Evolutionary conservation across 2,329 filamentous ascomycete species (phyloP).

Genomic region (Balansia obtecta): DNA sequence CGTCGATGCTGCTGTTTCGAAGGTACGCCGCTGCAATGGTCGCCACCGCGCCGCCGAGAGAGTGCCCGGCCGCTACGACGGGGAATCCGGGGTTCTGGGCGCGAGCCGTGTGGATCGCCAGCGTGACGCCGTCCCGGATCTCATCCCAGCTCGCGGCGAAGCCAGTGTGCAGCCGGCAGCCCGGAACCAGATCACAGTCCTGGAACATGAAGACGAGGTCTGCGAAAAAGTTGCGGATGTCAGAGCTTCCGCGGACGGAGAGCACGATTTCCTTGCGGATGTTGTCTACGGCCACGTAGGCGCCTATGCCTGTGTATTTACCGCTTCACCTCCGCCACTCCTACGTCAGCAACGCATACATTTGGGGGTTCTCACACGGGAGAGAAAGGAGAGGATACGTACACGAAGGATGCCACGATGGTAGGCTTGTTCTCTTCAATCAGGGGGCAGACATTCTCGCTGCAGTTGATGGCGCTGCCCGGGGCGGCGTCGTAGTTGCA

Average conservation of each 20-base stretch:
- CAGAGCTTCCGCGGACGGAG: slow-evolving; percentile 45
- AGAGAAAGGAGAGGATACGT: slow-evolving; percentile 7
- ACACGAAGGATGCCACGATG: slow-evolving; percentile 30
- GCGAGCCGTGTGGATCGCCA: slow-evolving; percentile 30
- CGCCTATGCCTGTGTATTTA: slow-evolving; percentile 30
- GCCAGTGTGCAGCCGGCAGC: slow-evolving; percentile 42
- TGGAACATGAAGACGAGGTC: slow-evolving; percentile 28
- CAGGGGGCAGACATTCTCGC: slow-evolving; percentile 28
- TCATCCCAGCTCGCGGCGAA: slow-evolving; percentile 49
- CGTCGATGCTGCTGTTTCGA: slow-evolving; percentile 30
- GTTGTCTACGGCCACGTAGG: slow-evolving; percentile 39
- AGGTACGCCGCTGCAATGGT: slow-evolving; percentile 46
- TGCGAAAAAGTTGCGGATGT: slow-evolving; percentile 49
- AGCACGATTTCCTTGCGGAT: slow-evolving; percentile 42
- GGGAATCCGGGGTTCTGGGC: slow-evolving; percentile 36
- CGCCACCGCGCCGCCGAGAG: slow-evolving; percentile 53
- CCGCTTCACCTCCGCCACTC: slow-evolving; percentile 19
- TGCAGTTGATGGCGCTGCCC: slow-evolving; percentile 30
- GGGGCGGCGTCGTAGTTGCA: slow-evolving; percentile 34
- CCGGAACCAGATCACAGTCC: slow-evolving; percentile 19
- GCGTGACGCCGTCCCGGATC: slow-evolving; percentile 28
- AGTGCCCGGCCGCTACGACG: slow-evolving; percentile 53
- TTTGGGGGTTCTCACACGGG: not conserved
- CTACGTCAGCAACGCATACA: no score
- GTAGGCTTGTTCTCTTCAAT: slow-evolving; percentile 30